These are phyloP conservation scores for Chlamydomonas schloesseri DNA, from an alignment of 139 green algal species.

Conservation along the genomic window DNA sequence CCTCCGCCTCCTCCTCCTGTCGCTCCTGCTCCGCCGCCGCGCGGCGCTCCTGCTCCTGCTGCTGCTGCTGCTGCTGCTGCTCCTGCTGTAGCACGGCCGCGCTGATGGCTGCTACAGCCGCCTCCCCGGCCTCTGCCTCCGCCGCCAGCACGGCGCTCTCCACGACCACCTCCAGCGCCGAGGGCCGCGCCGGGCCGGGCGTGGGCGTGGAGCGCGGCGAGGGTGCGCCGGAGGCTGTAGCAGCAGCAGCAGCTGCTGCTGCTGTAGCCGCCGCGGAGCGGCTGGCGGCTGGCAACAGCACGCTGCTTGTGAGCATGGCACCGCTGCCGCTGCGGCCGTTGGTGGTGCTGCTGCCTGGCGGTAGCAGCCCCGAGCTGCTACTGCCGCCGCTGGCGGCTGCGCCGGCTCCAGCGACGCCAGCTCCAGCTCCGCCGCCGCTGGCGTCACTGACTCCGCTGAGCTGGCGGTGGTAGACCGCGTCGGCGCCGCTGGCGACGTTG, in stretches of 20 bases:
- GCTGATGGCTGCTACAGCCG: neutral
- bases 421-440: too few species aligned
- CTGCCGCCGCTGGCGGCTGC: too few species aligned
- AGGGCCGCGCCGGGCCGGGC: neutral
- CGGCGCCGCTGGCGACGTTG: too few species aligned
- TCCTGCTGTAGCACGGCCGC: neutral
- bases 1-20: neutral
- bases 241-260: neutral
- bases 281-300: too few species aligned
- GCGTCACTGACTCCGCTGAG: too few species aligned
- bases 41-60: neutral
- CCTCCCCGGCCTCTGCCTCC: neutral
- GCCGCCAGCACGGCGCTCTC: constrained; percentile 19
- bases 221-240: too few species aligned
- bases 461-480: too few species aligned
- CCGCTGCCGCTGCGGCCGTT: too few species aligned
- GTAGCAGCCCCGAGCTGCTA: too few species aligned
- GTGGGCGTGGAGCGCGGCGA: neutral
- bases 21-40: neutral
- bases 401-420: too few species aligned
- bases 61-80: neutral
- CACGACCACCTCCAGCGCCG: constrained; percentile 8
- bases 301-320: too few species aligned
- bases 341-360: too few species aligned
- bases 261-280: neutral